Percentiles rank a stretch among this genome's conserved stretches.
These are phyloP conservation scores for Suillus sp. DNA, from an alignment of 768 basidiomycete genomes.

Conservation along the genomic window DNA sequence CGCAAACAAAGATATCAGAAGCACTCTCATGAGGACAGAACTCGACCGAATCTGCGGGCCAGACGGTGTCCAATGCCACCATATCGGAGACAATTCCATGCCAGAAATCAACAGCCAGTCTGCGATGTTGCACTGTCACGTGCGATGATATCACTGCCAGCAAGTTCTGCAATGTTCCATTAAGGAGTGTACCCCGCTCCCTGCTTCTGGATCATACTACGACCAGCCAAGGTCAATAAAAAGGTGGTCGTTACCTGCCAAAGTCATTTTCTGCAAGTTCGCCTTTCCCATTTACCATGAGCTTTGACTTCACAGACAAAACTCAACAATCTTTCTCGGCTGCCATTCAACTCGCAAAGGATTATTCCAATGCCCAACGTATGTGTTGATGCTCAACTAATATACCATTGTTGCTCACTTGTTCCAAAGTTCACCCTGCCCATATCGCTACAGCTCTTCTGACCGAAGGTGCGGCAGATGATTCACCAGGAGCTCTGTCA, in stretches of 20 bases:
- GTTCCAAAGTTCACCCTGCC: constrained; percentile 66
- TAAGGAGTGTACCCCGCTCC: background rate
- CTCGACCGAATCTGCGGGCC: constrained; percentile 88
- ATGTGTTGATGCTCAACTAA: constrained; percentile 25
- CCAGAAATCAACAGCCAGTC: no score
- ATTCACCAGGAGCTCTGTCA: constrained; percentile 37
- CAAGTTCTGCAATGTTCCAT: constrained; percentile 14
- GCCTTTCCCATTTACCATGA: constrained; percentile 29
- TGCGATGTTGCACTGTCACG: background rate
- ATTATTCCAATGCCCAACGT: constrained; percentile 84
- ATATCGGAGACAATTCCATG: no score
- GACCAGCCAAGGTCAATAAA: background rate
- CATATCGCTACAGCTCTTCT: constrained; percentile 84
- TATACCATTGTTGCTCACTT: constrained; percentile 5
- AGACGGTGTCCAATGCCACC: constrained; percentile 59
- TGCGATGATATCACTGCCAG: background rate
- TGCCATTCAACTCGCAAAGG: constrained; percentile 80
- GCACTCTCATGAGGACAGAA: constrained; percentile 75
- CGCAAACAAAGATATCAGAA: constrained; percentile 75
- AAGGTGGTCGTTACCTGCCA: background rate
- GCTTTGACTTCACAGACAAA: constrained; percentile 86
- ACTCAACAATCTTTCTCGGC: constrained; percentile 68
- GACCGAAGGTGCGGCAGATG: constrained; percentile 55
- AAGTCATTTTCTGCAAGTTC: background rate
- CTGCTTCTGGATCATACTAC: background rate